Evolutionary conservation across 441 rosid genomes (phyloP).

Genomic region (Aquilaria agallochum): DNA sequence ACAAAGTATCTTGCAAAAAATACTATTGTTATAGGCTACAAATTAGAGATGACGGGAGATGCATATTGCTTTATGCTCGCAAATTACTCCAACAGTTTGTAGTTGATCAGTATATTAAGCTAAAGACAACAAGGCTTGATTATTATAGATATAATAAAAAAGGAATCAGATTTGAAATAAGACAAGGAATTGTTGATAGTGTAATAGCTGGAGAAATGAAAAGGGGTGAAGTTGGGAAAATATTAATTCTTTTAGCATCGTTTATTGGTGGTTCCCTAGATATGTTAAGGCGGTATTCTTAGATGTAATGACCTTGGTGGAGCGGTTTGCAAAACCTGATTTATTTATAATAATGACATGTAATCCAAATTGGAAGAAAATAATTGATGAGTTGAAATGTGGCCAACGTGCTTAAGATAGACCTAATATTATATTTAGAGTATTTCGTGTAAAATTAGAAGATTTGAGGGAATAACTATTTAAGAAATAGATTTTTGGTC

Average conservation of each 20-base stretch:
- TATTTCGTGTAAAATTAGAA: not conserved
- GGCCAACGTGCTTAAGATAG: not conserved
- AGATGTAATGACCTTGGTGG: no score
- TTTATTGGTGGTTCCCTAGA: not conserved
- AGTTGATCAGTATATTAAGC: not conserved
- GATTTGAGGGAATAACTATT: not conserved
- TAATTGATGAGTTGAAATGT: not conserved
- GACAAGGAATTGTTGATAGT: not conserved
- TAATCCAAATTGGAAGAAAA: conserved; percentile 1
- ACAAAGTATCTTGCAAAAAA: not conserved
- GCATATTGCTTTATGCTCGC: not conserved
- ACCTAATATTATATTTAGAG: not conserved
- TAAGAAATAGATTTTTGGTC: not conserved
- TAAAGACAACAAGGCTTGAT: not conserved
- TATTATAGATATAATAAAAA: not conserved
- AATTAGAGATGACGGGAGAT: not conserved
- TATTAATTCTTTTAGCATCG: not conserved
- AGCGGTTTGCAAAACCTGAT: no score
- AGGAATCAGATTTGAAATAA: not conserved
- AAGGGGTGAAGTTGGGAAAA: not conserved
- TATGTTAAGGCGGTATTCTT: no score
- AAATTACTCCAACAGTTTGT: not conserved
- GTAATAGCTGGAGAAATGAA: not conserved
- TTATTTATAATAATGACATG: not conserved
- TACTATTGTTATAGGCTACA: not conserved